Conservation (phyloP, 2,329 filamentous ascomycete species). For the Pezicula radicicola region DNA sequence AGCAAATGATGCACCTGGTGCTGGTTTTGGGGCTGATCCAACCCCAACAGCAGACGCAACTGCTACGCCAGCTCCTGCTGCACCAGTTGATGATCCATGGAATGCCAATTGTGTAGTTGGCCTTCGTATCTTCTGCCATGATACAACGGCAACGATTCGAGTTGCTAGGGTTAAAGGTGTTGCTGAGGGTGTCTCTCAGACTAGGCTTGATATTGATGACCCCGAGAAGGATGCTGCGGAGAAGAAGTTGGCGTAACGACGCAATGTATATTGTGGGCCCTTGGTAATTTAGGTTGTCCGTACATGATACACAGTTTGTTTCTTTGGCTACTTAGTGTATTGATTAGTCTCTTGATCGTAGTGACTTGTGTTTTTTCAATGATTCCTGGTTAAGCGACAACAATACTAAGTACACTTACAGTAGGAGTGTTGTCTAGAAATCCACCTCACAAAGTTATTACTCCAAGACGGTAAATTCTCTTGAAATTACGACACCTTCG, state of each 20-base stretch:
- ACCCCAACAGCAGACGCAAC: not conserved
- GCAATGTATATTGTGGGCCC: too few species aligned
- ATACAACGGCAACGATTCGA: not conserved
- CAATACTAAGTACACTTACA: too few species aligned
- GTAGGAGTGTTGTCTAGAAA: too few species aligned
- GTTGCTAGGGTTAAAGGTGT: constrained; percentile 34
- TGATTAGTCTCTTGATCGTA: too few species aligned
- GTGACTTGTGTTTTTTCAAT: too few species aligned
- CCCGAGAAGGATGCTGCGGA: not conserved
- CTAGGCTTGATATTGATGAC: not conserved
- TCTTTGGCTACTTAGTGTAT: too few species aligned
- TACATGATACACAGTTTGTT: too few species aligned
- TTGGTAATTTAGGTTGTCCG: too few species aligned
- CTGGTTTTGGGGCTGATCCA: not conserved
- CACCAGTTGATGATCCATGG: constrained; percentile 42
- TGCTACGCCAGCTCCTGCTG: not conserved
- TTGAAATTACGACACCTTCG: too few species aligned
- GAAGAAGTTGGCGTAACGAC: not conserved
- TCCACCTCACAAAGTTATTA: too few species aligned
- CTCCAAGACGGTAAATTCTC: too few species aligned
- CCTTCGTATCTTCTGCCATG: constrained; percentile 46
- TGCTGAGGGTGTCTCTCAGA: not conserved
- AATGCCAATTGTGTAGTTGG: constrained; percentile 58
- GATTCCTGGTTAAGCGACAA: too few species aligned
- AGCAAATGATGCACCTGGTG: not conserved